Base-by-base conservation (phyloP, 2,329 filamentous ascomycete species). In the Orbilia ellipsospora region DNA sequence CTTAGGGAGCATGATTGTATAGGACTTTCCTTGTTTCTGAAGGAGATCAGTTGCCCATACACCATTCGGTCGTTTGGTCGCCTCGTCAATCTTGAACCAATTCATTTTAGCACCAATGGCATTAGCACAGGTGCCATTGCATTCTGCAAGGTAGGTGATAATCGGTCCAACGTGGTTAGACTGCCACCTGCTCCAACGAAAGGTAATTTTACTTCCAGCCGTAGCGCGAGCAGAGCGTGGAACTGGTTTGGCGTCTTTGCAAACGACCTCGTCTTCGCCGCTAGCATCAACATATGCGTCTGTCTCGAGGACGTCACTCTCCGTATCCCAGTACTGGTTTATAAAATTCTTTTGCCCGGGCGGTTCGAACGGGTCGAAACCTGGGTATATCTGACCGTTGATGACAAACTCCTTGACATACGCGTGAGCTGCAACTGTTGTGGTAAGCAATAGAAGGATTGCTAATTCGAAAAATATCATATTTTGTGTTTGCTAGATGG, bases 121-220 rank as follows among this genome's bases (percentile, higher is more conserved):
- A 5, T 65, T 80, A 64, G 82, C 80, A 72, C 84, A 85, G 0
- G 81, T 79, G 2, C 83, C 84, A 77, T 45, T 64, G 77, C 83
- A 84, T 28, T 83, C 81, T 1, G 82, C 83, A 0, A 86, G 81
- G 76, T 85, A 86, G 79, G 82, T 85, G 81, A 86, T 69, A 78
- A 85, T 81, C 6, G 84, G 84, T 0, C 85, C 84, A 18, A 82
- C 81, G 80, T 87, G 86, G 28, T 83, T 84, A 2, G 82, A 81
- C 3, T 85, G 85, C 85, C 85, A 87, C 0, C 80, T 80, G 60
- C 82, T 83, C 85, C 85, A 87, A 77, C 83, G 81, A 44, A 87
- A 80, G 28, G 83, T 83, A 73, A 87, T 80, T 56, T 80, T 80
- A 73, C 83, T 82, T 28, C 86, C 86, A 2, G 85, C 85, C 2